These are phyloP conservation scores for Fusarium lateritium DNA, from an alignment of 2,329 filamentous ascomycete genomes.

Conservation along the genomic window DNA sequence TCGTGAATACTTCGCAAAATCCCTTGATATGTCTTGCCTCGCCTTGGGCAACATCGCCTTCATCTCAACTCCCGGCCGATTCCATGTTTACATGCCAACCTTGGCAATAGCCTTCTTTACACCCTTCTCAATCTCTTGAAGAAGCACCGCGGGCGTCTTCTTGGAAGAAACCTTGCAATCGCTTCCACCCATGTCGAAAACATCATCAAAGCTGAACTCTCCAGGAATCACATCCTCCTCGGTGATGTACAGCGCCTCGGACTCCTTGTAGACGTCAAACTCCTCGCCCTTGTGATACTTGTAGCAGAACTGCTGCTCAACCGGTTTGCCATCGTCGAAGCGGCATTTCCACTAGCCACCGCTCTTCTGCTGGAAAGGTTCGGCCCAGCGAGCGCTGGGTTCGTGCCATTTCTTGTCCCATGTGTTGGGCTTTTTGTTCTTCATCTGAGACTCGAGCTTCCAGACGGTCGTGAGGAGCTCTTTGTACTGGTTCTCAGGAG, in stretches of 20 bases:
- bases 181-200: constrained; percentile 9
- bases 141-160: constrained; percentile 14
- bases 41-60: not conserved
- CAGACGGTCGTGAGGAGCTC: constrained; percentile 37
- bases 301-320: constrained; percentile 35
- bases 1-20: not conserved
- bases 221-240: not conserved
- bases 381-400: constrained; percentile 31
- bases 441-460: constrained; percentile 33
- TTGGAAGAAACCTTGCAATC: not conserved
- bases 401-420: constrained; percentile 47
- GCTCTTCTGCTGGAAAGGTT: constrained; percentile 36
- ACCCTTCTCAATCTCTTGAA: constrained; percentile 23
- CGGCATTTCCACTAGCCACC: constrained; percentile 51
- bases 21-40: not conserved
- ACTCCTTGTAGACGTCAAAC: not conserved
- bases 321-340: constrained; percentile 35
- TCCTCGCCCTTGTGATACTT: constrained; percentile 21
- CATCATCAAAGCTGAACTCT: constrained; percentile 28
- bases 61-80: not conserved
- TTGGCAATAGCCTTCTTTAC: constrained; percentile 37
- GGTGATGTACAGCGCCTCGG: not conserved
- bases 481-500: constrained; percentile 28
- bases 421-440: constrained; percentile 1
- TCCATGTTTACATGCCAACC: constrained; percentile 13